These are phyloP conservation scores for Candida silvicultrix DNA, from an alignment of 805 yeast genomes.

Conservation along the genomic window DNA sequence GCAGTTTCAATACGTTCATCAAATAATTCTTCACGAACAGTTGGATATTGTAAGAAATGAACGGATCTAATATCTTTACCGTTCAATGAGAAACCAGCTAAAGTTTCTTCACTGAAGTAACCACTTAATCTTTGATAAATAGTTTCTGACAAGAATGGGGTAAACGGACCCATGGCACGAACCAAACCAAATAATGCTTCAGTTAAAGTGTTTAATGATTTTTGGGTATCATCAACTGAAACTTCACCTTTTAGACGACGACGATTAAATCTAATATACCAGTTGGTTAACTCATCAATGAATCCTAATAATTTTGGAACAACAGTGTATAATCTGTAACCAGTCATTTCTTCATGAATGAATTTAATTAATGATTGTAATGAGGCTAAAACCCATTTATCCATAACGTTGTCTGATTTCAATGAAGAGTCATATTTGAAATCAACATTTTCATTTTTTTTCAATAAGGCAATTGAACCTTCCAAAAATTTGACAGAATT, in stretches of 20 bases:
- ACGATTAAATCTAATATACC: slow-evolving; percentile 98
- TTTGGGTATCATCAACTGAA: slow-evolving; percentile 76
- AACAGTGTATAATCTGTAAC: slow-evolving; percentile 89
- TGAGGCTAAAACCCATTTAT: slow-evolving; percentile 95
- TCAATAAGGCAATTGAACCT: slow-evolving; percentile 81
- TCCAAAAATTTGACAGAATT: slow-evolving; percentile 95
- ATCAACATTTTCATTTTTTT: slow-evolving; percentile 65
- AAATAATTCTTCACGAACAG: slow-evolving; percentile 69
- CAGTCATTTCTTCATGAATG: slow-evolving; percentile 85
- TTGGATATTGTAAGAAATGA: slow-evolving; percentile 91
- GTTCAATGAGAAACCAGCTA: slow-evolving; percentile 30
- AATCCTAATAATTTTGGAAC: slow-evolving; percentile 86
- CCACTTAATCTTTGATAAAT: slow-evolving; percentile 72
- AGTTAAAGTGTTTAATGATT: slow-evolving; percentile 85
- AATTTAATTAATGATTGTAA: slow-evolving; percentile 83
- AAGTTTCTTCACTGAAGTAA: slow-evolving; percentile 52
- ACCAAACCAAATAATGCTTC: slow-evolving; percentile 85
- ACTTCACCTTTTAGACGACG: slow-evolving; percentile 94
- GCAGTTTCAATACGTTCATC: slow-evolving; percentile 83
- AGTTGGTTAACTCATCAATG: slow-evolving; percentile 93
- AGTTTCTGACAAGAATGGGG: slow-evolving; percentile 91
- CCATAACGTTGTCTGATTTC: slow-evolving; percentile 86
- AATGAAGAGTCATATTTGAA: slow-evolving; percentile 66
- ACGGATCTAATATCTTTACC: slow-evolving; percentile 71
- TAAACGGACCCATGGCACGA: slow-evolving; percentile 98